Evolutionary conservation across 2,329 filamentous ascomycete genomes (phyloP).

Genomic region (Diaporthe sp.): DNA sequence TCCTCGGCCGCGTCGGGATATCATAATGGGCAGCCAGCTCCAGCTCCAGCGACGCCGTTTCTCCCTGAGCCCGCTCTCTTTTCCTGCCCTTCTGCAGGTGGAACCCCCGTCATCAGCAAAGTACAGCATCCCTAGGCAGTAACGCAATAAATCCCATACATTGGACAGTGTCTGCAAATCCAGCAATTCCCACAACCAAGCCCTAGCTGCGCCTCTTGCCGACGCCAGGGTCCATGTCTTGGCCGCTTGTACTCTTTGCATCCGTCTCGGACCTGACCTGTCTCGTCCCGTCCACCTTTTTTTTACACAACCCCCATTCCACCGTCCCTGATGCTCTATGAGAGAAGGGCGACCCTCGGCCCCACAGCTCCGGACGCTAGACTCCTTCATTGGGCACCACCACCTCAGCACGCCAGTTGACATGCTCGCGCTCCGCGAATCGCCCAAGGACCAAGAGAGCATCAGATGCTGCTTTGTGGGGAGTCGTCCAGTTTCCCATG

Average conservation of each 20-base stretch:
- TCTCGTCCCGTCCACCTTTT: not conserved
- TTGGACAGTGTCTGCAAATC: not conserved
- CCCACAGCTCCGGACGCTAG: not conserved
- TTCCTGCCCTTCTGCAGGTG: not conserved
- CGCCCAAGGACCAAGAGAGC: slow-evolving; percentile 55
- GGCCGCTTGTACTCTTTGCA: not conserved
- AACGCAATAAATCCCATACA: not conserved
- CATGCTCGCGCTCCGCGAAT: slow-evolving; percentile 59
- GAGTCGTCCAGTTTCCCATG: slow-evolving; percentile 57
- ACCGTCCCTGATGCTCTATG: not conserved
- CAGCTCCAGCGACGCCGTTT: slow-evolving; percentile 22
- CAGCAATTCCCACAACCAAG: not conserved
- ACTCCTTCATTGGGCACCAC: slow-evolving; percentile 35
- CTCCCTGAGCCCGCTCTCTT: slow-evolving; percentile 19
- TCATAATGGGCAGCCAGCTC: slow-evolving; percentile 34
- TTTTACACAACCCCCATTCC: not conserved
- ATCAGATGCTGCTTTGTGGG: slow-evolving; percentile 57
- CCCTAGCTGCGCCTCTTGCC: not conserved
- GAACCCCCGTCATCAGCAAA: not conserved
- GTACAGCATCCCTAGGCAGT: not conserved
- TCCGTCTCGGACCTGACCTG: not conserved
- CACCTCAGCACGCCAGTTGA: slow-evolving; percentile 60
- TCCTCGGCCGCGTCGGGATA: slow-evolving; percentile 35
- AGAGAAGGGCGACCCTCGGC: not conserved
- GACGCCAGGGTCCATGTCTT: not conserved